Base-by-base conservation (phyloP, 768 basidiomycete species). In the Tulasnella sp. region DNA sequence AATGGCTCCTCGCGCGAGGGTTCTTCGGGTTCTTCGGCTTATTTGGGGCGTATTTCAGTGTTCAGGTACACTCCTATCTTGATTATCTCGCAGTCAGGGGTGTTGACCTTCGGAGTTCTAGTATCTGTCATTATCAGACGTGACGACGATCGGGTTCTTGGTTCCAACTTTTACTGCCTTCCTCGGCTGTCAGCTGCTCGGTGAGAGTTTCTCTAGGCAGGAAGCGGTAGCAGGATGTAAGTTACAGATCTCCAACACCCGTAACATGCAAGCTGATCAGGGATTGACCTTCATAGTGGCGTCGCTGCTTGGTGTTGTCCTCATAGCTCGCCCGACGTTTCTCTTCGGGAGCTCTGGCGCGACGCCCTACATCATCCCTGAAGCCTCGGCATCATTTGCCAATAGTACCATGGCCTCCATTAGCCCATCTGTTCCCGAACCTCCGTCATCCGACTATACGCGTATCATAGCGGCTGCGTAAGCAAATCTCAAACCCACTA, bases 121-220 rank as follows among this genome's bases (percentile, higher is more conserved):
- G 50, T 59, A 59, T 48, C 45, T 59, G 23, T 59, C 58, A 5
- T 32, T 59, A 30, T 59, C 58, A 50, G 58, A 59, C 32, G 10
- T 30, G 2, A 59, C 58, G 23, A 41, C 38, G 3, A 59, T 59
- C 23, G 50, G 48, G 4, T 59, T 59, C 23, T 32, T 59, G 10
- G 9, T 47, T 43, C 58, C 58, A 24, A 49, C 49, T 32, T 26
- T 49, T 9, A 59, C 58, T 23, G 58, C 58, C 7, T 59, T 51
- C 58, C 29, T 59, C 10, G 58, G 58, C 47, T n/a, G 58, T 15
- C 17, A 49, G 17, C 21, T 59, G 13, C 27, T 59, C 19, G 34
- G 34, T 11, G 58, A 59, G 49, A 17, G 29, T 19, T 59, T 59
- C 23, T 49, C 47, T 13, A 49, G 47, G 48, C 49, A 50, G 32